Evolutionary conservation across 768 basidiomycete genomes (phyloP), one percentile per base, ranked within the genome.

Genomic region (Sporobolomyces pararoseus): DNA sequence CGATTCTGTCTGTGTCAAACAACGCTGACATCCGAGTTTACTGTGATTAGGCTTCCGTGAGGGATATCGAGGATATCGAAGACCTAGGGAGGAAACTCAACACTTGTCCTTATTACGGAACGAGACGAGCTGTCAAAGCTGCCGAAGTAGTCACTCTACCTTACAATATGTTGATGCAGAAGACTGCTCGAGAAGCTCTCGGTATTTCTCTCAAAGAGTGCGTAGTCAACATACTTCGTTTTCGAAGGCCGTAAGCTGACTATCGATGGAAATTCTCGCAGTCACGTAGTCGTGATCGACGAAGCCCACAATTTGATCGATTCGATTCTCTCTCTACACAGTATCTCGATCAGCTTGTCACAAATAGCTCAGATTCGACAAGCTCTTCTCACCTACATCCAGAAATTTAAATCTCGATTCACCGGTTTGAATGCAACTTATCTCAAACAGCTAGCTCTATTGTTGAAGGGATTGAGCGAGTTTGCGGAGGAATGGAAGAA

Each of bases 11-110:
- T n/a, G n/a, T n/a, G n/a, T n/a, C n/a, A n/a, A n/a, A n/a, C n/a
- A n/a, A n/a, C n/a, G n/a, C n/a, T n/a, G n/a, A n/a, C n/a, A n/a
- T n/a, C n/a, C n/a, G n/a, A n/a, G n/a, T n/a, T n/a, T n/a, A n/a
- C n/a, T n/a, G n/a, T n/a, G n/a, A n/a, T n/a, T n/a, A n/a, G n/a
- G n/a, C n/a, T n/a, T n/a, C n/a, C n/a, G 90, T 93, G 0, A 91
- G 90, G 78, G 95, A 96, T 72, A 96, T 99, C 7, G 95, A 98
- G 78, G 94, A 97, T 73, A 84, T 98, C 21, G 89, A 90, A 10
- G 79, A 78, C 12, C 81, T 86, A 2, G 96, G 96, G 3, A 84
- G 85, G 60, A 81, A 85, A 57, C 80, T 84, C 1, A 82, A 86
- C 53, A 87, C 85, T 13, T 99, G 95, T 78, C 91, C 95, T 0